Conservation (phyloP, 768 basidiomycete species). For the Lyophyllum decastes region DNA sequence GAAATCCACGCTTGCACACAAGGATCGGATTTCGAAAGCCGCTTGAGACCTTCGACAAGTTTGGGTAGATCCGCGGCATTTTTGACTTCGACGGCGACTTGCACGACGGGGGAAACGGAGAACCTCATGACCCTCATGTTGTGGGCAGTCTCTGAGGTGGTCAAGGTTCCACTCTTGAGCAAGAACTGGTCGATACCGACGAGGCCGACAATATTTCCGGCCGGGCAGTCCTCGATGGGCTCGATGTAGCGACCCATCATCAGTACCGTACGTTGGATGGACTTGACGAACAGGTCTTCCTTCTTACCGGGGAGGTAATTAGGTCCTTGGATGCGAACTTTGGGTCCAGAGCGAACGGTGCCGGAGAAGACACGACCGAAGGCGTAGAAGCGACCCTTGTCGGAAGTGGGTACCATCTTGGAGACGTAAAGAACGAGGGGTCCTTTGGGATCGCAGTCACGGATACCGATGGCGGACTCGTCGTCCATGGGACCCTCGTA, state of each 20-base stretch:
- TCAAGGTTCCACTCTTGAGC: constrained; percentile 98
- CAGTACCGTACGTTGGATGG: constrained; percentile 96
- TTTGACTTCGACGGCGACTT: constrained; percentile 99
- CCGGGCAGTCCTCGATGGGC: constrained; percentile 98
- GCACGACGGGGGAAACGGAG: constrained; percentile 99
- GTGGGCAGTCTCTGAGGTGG: constrained; percentile 97
- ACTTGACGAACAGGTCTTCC: constrained; percentile 96
- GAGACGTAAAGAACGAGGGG: constrained; percentile 98
- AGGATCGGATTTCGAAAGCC: constrained; percentile 99
- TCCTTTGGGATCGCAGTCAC: constrained; percentile 95
- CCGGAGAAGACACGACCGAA: constrained; percentile 99
- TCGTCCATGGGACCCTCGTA: constrained; percentile 99
- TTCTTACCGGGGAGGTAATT: constrained; percentile 99
- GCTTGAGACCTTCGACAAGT: constrained; percentile 99
- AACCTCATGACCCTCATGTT: constrained; percentile 99
- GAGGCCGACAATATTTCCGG: constrained; percentile 98
- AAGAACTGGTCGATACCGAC: constrained; percentile 99
- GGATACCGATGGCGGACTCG: constrained; percentile 97
- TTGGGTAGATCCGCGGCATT: constrained; percentile 99
- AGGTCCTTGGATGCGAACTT: constrained; percentile 98
- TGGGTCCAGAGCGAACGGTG: constrained; percentile 95
- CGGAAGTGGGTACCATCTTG: constrained; percentile 99
- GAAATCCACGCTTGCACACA: constrained; percentile 95
- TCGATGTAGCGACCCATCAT: constrained; percentile 99
- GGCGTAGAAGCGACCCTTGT: constrained; percentile 99